Conservation (phyloP, 257 asterid genomes). For the Nyctanthes arbortristis region DNA sequence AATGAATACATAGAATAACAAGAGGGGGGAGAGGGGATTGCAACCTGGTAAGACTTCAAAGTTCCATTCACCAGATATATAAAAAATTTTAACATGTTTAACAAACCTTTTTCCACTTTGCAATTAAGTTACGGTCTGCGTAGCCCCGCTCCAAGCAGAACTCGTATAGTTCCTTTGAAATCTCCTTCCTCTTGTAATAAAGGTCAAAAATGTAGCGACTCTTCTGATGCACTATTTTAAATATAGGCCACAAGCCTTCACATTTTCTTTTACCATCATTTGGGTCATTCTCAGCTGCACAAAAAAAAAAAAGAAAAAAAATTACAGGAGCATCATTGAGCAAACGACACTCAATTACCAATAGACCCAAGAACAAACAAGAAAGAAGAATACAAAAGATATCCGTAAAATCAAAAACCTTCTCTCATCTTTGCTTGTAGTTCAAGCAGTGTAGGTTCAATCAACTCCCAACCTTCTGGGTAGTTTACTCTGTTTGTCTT, state of each 20-base stretch:
- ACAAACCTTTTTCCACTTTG: constrained; percentile 88
- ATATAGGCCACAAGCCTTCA: constrained; percentile 90
- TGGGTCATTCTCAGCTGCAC: constrained; percentile 84
- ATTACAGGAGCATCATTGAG: neutral
- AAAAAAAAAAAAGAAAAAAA: constrained; percentile 1
- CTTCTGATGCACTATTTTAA: constrained; percentile 90
- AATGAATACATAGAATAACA: neutral
- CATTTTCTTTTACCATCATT: constrained; percentile 86
- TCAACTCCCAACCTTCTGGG: constrained; percentile 94
- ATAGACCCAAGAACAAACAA: neutral
- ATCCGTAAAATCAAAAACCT: constrained; percentile 43
- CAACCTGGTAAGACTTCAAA: neutral
- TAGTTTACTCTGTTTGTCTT: constrained; percentile 75
- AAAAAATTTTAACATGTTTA: neutral
- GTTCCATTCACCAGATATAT: neutral
- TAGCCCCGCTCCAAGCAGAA: constrained; percentile 96
- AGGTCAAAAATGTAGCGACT: constrained; percentile 84
- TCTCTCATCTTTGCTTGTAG: constrained; percentile 94
- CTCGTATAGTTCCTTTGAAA: constrained; percentile 80
- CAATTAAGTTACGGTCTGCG: constrained; percentile 87
- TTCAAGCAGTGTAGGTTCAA: constrained; percentile 84
- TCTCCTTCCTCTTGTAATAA: constrained; percentile 74
- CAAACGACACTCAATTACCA: neutral
- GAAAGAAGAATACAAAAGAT: neutral
- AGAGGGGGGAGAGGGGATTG: neutral